Conservation (phyloP, 768 basidiomycete genomes). For the Serpula lacrymans region DNA sequence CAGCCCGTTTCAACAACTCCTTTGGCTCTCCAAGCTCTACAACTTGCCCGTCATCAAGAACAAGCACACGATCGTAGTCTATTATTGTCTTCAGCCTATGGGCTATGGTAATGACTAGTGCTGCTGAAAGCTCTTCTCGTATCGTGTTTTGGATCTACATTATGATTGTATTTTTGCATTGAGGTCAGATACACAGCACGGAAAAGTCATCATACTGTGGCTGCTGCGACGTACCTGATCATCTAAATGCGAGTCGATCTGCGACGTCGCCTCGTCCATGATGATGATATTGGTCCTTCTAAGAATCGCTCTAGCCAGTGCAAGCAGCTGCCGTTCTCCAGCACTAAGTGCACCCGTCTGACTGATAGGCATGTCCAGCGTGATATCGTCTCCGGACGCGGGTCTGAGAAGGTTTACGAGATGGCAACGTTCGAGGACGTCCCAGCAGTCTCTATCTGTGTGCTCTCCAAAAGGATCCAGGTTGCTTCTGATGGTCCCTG, state of each 20-base stretch:
- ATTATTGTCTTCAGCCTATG: slow-evolving; percentile 77
- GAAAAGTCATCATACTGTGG: slow-evolving; percentile 6
- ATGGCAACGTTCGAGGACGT: slow-evolving; percentile 65
- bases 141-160: slow-evolving; percentile 68
- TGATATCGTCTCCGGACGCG: slow-evolving; percentile 16
- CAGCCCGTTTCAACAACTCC: slow-evolving; percentile 47
- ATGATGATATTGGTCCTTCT: slow-evolving; percentile 65
- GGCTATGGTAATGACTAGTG: slow-evolving; percentile 82
- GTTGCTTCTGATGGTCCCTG: slow-evolving; percentile 70
- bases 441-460: slow-evolving; percentile 57
- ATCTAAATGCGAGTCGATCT: slow-evolving; percentile 68
- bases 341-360: slow-evolving; percentile 64
- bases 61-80: slow-evolving; percentile 70
- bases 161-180: slow-evolving; percentile 6
- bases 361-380: slow-evolving; percentile 61
- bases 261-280: slow-evolving; percentile 77
- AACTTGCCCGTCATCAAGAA: slow-evolving; percentile 69
- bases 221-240: too few species aligned
- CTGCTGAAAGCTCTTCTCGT: slow-evolving; percentile 63
- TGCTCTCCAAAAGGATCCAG: slow-evolving; percentile 64
- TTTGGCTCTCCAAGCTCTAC: slow-evolving; percentile 73
- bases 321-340: slow-evolving; percentile 75
- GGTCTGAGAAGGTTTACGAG: slow-evolving; percentile 42
- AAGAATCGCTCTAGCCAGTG: slow-evolving; percentile 66
- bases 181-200: not conserved